phyloP scores from a whole-genome alignment of 78 protist genomes.

The Pelomyxa schiedti region DNA sequence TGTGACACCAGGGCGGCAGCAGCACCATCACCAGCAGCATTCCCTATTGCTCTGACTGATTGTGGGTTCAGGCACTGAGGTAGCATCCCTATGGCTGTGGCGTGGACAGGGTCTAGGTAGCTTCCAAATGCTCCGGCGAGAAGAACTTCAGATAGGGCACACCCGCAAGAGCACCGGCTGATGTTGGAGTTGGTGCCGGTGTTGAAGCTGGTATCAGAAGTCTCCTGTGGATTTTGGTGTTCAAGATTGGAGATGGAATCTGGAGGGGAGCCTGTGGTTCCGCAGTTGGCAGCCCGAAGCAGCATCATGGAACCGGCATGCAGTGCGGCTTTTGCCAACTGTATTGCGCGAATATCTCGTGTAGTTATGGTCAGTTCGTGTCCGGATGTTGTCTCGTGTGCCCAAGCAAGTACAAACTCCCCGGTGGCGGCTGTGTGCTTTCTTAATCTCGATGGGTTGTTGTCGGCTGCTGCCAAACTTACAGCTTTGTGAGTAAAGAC shows the following conservation, averaged over 20 bases:
- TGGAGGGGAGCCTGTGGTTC: too few species aligned
- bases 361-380: not conserved
- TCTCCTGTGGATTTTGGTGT: too few species aligned
- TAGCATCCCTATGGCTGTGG: not conserved
- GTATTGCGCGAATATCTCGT: not conserved
- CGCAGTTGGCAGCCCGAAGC: too few species aligned
- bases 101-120: not conserved
- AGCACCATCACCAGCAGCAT: not conserved
- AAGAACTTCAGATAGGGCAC: not conserved
- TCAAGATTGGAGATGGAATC: too few species aligned
- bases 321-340: not conserved
- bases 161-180: not conserved
- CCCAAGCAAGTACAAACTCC: not conserved
- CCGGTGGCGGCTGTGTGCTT: not conserved
- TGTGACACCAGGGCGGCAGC: not conserved
- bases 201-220: too few species aligned
- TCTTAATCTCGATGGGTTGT: not conserved
- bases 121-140: not conserved
- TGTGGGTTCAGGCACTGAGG: not conserved
- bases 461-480: too few species aligned
- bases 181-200: too few species aligned
- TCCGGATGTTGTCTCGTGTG: not conserved
- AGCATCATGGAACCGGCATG: not conserved
- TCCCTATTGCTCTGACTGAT: not conserved
- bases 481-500: not conserved